A percentile compares a stretch with the other conserved stretches of the same genome.
Evolutionary conservation across 2,329 filamentous ascomycete species (phyloP).

Genomic region (Aspergillus amoenus): DNA sequence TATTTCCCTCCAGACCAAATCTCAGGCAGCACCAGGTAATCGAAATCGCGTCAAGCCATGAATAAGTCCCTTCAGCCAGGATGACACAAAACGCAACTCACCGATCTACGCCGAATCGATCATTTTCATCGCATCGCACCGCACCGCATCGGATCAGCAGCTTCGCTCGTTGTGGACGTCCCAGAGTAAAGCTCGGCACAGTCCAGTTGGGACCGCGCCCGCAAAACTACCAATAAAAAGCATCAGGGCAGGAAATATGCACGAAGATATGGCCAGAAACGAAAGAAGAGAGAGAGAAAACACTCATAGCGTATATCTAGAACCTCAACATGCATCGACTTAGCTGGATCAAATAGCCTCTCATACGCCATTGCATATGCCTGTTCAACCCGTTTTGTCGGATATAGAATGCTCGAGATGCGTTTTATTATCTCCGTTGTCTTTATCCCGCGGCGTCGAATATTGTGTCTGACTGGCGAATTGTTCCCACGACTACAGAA

Average conservation of each 20-base stretch:
- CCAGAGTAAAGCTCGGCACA: slow-evolving; percentile 9
- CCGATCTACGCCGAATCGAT: slow-evolving; percentile 1
- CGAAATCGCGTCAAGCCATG: background rate
- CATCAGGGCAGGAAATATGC: slow-evolving; percentile 32
- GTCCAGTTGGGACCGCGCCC: slow-evolving; percentile 9
- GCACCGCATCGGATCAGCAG: background rate
- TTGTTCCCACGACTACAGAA: slow-evolving; percentile 32
- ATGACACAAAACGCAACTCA: slow-evolving; percentile 3
- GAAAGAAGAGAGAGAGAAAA: slow-evolving; percentile 16
- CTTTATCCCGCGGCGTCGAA: slow-evolving; percentile 28
- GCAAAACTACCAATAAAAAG: slow-evolving; percentile 33
- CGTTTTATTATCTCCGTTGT: background rate
- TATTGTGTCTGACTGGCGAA: slow-evolving; percentile 33
- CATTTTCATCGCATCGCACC: background rate
- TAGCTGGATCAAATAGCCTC: slow-evolving; percentile 30
- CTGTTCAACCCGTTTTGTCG: background rate
- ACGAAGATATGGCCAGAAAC: slow-evolving; percentile 19
- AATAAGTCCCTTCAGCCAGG: slow-evolving; percentile 9
- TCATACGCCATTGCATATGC: slow-evolving; percentile 3
- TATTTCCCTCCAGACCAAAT: background rate
- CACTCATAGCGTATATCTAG: slow-evolving; percentile 26
- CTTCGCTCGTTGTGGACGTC: background rate
- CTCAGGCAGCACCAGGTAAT: background rate
- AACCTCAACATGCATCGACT: slow-evolving; percentile 37
- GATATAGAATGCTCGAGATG: background rate